A percentile compares a stretch with the other conserved stretches of the same genome.
These are phyloP conservation scores for Ganoderma resinaceum DNA, from an alignment of 1,284 basidiomycete species.

Conservation along the genomic window DNA sequence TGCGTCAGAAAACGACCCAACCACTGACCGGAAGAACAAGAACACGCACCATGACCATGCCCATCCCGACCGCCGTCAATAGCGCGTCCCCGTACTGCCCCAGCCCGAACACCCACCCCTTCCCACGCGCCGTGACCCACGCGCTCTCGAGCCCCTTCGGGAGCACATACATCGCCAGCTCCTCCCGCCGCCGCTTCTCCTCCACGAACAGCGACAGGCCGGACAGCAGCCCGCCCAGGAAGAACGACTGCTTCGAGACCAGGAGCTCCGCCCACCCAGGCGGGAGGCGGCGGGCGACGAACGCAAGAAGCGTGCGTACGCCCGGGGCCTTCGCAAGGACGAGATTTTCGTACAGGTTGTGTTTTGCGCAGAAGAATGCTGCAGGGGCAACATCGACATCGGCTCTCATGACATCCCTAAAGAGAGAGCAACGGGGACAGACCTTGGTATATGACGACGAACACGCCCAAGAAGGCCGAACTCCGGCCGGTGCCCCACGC, in stretches of 20 bases:
- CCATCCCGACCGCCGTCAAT: slow-evolving; percentile 81
- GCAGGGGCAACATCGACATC: neutral
- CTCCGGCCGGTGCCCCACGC: slow-evolving; percentile 82
- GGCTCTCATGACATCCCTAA: neutral
- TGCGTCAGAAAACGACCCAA: neutral
- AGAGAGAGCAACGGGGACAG: slow-evolving; percentile 34
- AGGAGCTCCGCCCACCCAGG: slow-evolving; percentile 60
- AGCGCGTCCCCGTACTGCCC: slow-evolving; percentile 74
- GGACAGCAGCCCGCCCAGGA: slow-evolving; percentile 78
- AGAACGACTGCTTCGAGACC: slow-evolving; percentile 76
- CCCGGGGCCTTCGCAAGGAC: slow-evolving; percentile 37
- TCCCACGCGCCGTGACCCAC: slow-evolving; percentile 83
- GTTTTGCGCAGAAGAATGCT: slow-evolving; percentile 82
- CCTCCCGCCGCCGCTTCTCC: slow-evolving; percentile 80
- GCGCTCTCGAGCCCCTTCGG: slow-evolving; percentile 91
- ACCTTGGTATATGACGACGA: slow-evolving; percentile 90
- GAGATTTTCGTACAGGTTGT: slow-evolving; percentile 61
- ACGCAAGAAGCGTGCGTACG: slow-evolving; percentile 29
- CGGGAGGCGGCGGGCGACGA: slow-evolving; percentile 46
- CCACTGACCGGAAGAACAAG: no score
- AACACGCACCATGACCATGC: slow-evolving; percentile 85
- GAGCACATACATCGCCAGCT: slow-evolving; percentile 94
- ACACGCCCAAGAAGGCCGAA: slow-evolving; percentile 88
- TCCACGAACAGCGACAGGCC: slow-evolving; percentile 89
- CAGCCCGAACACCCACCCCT: slow-evolving; percentile 80